A percentile compares a stretch with the other conserved stretches of the same genome.
Conservation (phyloP, 306 rosid species). For the Inga laurina region DNA sequence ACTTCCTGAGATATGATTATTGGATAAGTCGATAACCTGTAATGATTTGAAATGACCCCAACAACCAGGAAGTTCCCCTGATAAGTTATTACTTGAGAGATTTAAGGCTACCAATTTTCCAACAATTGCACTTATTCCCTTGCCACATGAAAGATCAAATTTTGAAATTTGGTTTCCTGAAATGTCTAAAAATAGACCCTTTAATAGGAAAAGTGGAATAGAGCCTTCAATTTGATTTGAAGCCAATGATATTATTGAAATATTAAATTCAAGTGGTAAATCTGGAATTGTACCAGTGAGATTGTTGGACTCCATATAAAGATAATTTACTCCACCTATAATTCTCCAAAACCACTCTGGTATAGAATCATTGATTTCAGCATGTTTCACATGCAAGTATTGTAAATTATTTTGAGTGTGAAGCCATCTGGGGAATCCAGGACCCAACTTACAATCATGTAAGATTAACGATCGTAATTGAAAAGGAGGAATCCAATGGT, state of each 20-base stretch:
- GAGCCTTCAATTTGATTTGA: neutral
- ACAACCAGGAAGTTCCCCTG: neutral
- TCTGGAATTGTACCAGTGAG: neutral
- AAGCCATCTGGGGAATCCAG: neutral
- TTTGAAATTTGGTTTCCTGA: neutral
- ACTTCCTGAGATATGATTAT: neutral
- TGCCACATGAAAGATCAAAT: neutral
- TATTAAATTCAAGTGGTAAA: neutral
- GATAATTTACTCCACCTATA: accelerated
- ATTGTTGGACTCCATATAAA: neutral
- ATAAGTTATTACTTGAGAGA: neutral
- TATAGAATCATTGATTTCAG: neutral
- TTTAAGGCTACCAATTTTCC: neutral
- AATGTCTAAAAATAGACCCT: neutral
- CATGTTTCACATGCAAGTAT: accelerated
- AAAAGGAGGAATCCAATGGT: neutral
- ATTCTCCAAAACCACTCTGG: neutral
- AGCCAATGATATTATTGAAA: neutral
- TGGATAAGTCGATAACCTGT: neutral
- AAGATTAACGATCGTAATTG: accelerated
- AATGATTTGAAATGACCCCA: neutral
- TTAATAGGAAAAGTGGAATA: neutral
- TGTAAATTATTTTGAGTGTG: neutral
- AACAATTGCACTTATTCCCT: neutral
- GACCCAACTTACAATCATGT: accelerated